Base-by-base conservation (phyloP, 2,329 filamentous ascomycete genomes). In the Colletotrichum liriopes region DNA sequence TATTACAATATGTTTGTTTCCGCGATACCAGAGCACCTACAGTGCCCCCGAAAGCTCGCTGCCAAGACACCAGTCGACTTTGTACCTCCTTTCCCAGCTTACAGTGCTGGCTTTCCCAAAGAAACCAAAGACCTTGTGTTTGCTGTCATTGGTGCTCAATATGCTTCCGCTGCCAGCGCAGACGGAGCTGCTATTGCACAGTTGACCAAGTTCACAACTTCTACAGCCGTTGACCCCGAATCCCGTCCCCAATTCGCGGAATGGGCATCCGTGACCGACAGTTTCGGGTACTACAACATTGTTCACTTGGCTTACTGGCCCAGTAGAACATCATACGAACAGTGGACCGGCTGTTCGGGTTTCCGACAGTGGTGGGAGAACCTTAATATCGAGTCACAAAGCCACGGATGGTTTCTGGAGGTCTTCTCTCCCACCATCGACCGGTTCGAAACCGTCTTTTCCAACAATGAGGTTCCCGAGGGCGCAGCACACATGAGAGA, bases 401-500 rank as follows among this genome's bases (percentile, higher is more conserved):
- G 58, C 14, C 68, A 81, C 18, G 84, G 84, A 16, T 86, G 81
- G 81, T 86, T 86, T 74, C 75, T 81, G 29, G 84, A 86, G 74
- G 74, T 84, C 39, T 81, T 86, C 67, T 76, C 79, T 35, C 84
- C 84, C 2, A 77, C 80, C 1, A 75, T 84, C 2, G 83, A 86
- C 69, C 80, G 83, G 16, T 81, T 85, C 75, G 84, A 86, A 74
- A 85, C 82, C 0, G 77, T 86, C 14, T 84, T 84, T 67, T 84
- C 83, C 45, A 60, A 60, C 4, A 80, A 80, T 66, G 77, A 78
- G 32, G 75, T 79, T 1, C 79, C 79, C 6, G 84, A 86, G 70
- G 84, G 84, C 16, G 81, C 79, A 11, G 83, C 82, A 8, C 76
- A 84, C 70, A 82, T 86, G 83, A 74, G 81, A 5, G 78, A 81